Percentiles rank a stretch among this genome's conserved stretches.
Evolutionary conservation across 2,329 filamentous ascomycete genomes (phyloP).

Genomic region (Claviceps pazoutovae): DNA sequence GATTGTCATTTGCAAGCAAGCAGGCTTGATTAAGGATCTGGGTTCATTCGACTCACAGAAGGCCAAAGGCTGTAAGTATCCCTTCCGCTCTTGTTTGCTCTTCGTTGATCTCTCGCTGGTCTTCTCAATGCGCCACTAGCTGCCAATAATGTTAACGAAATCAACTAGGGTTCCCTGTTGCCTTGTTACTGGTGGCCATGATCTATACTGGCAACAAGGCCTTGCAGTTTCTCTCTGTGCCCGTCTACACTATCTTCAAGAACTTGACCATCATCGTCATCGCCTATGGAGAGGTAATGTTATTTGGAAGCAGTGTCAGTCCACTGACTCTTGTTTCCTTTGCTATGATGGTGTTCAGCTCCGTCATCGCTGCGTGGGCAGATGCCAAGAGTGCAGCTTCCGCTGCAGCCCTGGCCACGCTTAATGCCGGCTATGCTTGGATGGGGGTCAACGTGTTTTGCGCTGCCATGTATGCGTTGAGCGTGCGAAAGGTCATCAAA

Average conservation of each 20-base stretch:
- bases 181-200: slow-evolving; percentile 92
- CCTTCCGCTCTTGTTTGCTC: neutral
- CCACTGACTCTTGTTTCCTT: slow-evolving; percentile 84
- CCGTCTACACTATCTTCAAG: slow-evolving; percentile 99
- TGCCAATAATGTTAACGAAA: neutral
- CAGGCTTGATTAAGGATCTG: slow-evolving; percentile 69
- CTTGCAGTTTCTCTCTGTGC: slow-evolving; percentile 89
- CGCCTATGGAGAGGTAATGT: slow-evolving; percentile 93
- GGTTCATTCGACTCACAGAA: slow-evolving; percentile 75
- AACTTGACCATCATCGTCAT: slow-evolving; percentile 98
- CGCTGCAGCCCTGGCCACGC: slow-evolving; percentile 61
- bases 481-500: slow-evolving; percentile 98
- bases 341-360: slow-evolving; percentile 90
- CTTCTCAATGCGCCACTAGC: neutral
- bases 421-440: slow-evolving; percentile 94
- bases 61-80: slow-evolving; percentile 70
- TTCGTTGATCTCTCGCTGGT: neutral
- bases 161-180: slow-evolving; percentile 77
- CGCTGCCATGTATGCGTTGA: slow-evolving; percentile 75
- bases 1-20: slow-evolving; percentile 69
- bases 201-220: slow-evolving; percentile 97
- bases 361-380: slow-evolving; percentile 89
- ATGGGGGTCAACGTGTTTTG: slow-evolving; percentile 96
- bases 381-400: slow-evolving; percentile 61
- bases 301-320: slow-evolving; percentile 93